Evolutionary conservation across 2,329 filamentous ascomycete species (phyloP), one percentile per base, ranked within the genome.

Genomic region (Sporothrix protearum): DNA sequence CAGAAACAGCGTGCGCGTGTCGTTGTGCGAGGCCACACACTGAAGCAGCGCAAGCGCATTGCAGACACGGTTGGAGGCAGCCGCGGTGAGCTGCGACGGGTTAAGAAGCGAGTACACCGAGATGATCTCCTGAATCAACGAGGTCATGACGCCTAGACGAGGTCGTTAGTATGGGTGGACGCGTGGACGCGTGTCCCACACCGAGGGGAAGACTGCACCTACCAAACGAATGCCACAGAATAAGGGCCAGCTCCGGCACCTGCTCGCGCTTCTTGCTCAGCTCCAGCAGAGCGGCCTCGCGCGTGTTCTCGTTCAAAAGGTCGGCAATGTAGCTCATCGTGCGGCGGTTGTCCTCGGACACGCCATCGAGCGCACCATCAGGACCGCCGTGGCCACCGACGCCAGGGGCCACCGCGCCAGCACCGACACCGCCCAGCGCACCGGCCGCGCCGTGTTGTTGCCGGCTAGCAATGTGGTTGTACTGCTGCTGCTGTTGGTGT

Each of bases 201-300:
- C 51, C 25, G 22, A 28, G 7, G 28, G 28, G 1, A 14, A 2
- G 9, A 22, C 12, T 47, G 8, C 19, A 81, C 89, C 75, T 88
- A 97, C 95, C 96, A 78, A 97, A 98, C 3, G 95, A 98, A 81
- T 99, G 96, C 96, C 96, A 99, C 74, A 99, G 85, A 73, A 99
- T 97, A 77, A 99, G 85, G 63, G 96, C 96, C 73, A 99, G 85
- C 83, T 99, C 96, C 0, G 96, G 95, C 19, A 99, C 96, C 82
- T 98, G 96, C 82, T 99, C 96, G 71, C 96, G 87, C 87, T 99
- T 99, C 86, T 99, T 99, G 83, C 95, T 98, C 68, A 99, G 86
- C 81, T 99, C 96, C 78, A 99, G 86, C 70, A 99, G 86, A 67
- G 96, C 96, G 4, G 93, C 91, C 83, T 98, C 96, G 74, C 96